Evolutionary conservation across 2,329 filamentous ascomycete species (phyloP).

Genomic region (Emergomyces orientalis): DNA sequence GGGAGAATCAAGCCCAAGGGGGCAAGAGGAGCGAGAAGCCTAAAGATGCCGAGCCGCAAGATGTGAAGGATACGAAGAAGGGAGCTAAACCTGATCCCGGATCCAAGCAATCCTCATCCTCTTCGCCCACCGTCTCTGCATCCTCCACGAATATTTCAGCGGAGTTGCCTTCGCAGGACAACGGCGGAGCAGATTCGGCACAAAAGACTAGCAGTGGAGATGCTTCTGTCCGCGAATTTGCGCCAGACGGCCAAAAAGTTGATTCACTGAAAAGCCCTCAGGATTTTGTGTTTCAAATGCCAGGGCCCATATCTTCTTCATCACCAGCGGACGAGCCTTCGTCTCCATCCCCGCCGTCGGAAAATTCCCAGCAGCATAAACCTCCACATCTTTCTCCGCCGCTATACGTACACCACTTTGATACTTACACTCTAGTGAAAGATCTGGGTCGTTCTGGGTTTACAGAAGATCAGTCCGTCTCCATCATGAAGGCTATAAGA

Average conservation of each 20-base stretch:
- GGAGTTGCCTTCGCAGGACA: constrained; percentile 10
- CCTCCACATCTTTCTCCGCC: constrained; percentile 51
- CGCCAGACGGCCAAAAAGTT: constrained; percentile 2
- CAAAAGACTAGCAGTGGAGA: neutral
- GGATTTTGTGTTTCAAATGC: constrained; percentile 16
- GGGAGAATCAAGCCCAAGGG: neutral
- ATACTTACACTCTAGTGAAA: constrained; percentile 82
- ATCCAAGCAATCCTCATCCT: neutral
- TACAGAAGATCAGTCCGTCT: constrained; percentile 63
- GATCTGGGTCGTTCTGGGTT: constrained; percentile 66
- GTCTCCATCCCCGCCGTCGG: constrained; percentile 22
- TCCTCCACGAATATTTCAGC: constrained; percentile 11
- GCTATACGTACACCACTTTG: constrained; percentile 84
- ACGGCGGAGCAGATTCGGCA: neutral
- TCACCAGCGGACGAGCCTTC: constrained; percentile 12
- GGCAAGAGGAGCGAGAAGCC: constrained; percentile 5
- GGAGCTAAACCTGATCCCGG: constrained; percentile 5
- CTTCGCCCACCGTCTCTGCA: neutral
- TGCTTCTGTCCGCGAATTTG: neutral
- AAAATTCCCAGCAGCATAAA: constrained; percentile 34
- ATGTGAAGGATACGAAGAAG: constrained; percentile 19
- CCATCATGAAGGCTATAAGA: constrained; percentile 86
- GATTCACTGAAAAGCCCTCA: constrained; percentile 7
- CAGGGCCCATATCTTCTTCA: constrained; percentile 18
- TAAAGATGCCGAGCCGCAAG: constrained; percentile 11